phyloP scores from a whole-genome alignment of 805 yeast genomes.

The Yarrowia keelungensis region DNA sequence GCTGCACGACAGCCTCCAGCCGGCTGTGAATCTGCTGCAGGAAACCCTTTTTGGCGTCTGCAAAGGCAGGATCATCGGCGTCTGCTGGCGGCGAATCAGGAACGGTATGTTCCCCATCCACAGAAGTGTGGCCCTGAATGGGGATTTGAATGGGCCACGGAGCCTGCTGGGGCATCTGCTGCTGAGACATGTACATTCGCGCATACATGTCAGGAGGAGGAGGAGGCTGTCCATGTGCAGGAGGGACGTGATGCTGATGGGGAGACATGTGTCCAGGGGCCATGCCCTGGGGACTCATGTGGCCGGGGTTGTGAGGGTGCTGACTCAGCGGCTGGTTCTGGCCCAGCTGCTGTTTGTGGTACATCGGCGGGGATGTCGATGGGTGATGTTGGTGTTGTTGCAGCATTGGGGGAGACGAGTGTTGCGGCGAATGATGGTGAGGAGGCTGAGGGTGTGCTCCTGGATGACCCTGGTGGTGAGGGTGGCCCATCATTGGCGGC shows the following conservation, averaged over 20 bases:
- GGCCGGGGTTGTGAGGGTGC: not conserved
- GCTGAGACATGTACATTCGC: constrained; percentile 12
- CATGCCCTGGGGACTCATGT: not conserved
- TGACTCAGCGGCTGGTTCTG: not conserved
- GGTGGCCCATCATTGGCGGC: not conserved
- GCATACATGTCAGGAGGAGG: not conserved
- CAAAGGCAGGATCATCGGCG: constrained; percentile 39
- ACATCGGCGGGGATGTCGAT: constrained; percentile 14
- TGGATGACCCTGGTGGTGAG: constrained; percentile 6
- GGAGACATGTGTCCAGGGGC: not conserved
- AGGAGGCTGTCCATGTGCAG: not conserved
- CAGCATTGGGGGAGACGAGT: constrained; percentile 22
- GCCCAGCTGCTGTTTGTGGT: constrained; percentile 1
- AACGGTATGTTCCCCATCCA: constrained; percentile 29
- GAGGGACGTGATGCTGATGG: not conserved
- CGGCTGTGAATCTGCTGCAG: constrained; percentile 37
- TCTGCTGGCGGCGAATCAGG: constrained; percentile 17
- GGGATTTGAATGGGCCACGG: constrained; percentile 32
- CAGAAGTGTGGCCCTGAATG: constrained; percentile 31
- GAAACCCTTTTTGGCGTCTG: constrained; percentile 41
- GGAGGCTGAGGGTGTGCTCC: not conserved
- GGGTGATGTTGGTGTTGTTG: constrained; percentile 18
- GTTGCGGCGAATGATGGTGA: constrained; percentile 31
- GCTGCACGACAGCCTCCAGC: constrained; percentile 35
- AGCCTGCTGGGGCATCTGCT: constrained; percentile 37